Base-by-base conservation (phyloP, 371 early-diverging fungal species). In the Scutellospora calospora region DNA sequence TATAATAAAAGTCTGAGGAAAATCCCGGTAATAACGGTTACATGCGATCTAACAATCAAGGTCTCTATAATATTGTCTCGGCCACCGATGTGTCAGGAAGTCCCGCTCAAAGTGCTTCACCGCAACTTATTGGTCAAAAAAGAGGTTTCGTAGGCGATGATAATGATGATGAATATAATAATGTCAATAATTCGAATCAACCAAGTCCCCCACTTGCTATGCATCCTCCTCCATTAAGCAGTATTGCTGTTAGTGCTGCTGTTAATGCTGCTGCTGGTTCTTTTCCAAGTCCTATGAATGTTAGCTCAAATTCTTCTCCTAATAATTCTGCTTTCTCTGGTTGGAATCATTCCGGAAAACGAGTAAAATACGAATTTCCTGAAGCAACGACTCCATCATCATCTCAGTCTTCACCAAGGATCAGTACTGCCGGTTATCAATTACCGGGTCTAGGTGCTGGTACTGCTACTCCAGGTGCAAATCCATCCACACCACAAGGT, bases 61-160 rank as follows among this genome's bases (percentile, higher is more conserved):
- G 69, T 1, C 65, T 79, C 18, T 79, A 79, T 49, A 79, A 68
- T 68, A 68, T 66, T 51, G 68, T 66, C 31, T 51, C 68, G 16
- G 65, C 79, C 22, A 31, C 79, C 33, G 79, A 79, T 41, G 79
- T 66, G 27, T 51, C 51, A 8, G 79, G 66, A 63, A 78, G 62
- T 49, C 60, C 79, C 3, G 45, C 79, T 66, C 79, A 79, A 79
- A 41, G 31, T 27, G 31, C 14, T 66, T 68, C 66, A 18, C 49
- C 79, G n/a, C 79, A 78, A 78, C 12, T 79, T 18, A 79, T 79
- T 68, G 79, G 79, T 29, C 79, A 79, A 79, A 79, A 79, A 52
- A 51, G 79, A 31, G 38, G 68, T 14, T 79, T 6, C 49, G 78
- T 57, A 16, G 79, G 66, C 29, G 79, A 79, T 27, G 79, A 79